Conservation (phyloP, 345 rosid species). For the Linum tenue region DNA sequence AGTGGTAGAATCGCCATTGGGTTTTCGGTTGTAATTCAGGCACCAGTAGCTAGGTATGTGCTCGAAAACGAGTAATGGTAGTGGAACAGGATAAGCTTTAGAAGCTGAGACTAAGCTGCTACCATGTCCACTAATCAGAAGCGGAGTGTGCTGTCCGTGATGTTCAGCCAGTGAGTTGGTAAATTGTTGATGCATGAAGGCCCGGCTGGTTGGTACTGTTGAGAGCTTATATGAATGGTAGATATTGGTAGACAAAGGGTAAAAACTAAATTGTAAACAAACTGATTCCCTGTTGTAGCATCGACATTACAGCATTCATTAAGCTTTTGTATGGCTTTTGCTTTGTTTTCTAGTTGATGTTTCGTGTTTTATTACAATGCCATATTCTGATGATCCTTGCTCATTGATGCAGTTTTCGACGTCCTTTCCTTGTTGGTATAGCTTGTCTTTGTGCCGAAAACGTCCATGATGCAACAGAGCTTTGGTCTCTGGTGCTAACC, state of each 20-base stretch:
- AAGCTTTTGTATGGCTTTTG: neutral
- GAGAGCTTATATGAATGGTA: neutral
- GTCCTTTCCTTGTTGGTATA: neutral
- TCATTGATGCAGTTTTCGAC: neutral
- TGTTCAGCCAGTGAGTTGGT: neutral
- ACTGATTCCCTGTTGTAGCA: neutral
- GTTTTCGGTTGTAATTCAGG: neutral
- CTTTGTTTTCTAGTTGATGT: neutral
- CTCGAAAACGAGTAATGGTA: too few species aligned
- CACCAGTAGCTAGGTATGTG: neutral
- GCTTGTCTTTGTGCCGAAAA: neutral
- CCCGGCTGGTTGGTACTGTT: neutral
- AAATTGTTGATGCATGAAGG: neutral
- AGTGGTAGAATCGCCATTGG: neutral
- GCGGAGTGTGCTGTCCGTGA: neutral
- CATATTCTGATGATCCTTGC: neutral
- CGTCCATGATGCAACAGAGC: neutral
- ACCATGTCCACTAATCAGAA: neutral
- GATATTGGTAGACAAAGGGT: neutral
- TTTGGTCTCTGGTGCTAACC: neutral
- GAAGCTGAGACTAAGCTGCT: neutral
- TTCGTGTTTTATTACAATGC: neutral
- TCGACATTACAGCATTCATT: neutral
- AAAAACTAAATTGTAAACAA: neutral
- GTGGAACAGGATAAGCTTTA: neutral